Conservation (phyloP, 2,329 filamentous ascomycete genomes). For the Hawksworthiomyces lignivorus region DNA sequence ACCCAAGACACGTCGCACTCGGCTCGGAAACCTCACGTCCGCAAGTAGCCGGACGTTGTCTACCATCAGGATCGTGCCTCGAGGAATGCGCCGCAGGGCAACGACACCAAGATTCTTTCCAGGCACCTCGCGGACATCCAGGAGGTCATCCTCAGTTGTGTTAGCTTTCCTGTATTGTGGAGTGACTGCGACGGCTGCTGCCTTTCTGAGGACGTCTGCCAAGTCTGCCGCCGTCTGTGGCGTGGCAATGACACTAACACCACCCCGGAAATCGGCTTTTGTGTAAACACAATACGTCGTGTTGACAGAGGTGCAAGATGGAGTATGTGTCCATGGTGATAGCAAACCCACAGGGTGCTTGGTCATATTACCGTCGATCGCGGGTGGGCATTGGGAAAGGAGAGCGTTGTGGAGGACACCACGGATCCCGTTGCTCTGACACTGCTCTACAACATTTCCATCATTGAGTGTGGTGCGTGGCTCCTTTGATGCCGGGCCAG, state of each 20-base stretch:
- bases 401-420: background rate
- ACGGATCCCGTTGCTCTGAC: background rate
- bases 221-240: constrained; percentile 21
- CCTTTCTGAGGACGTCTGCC: background rate
- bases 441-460: background rate
- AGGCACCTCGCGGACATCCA: background rate
- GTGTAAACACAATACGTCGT: constrained; percentile 19
- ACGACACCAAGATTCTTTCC: constrained; percentile 2
- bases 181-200: background rate
- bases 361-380: background rate
- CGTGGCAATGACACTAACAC: constrained; percentile 17
- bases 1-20: background rate
- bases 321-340: constrained; percentile 19
- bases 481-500: too few relatives aligned
- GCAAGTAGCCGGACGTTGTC: background rate
- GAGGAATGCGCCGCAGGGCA: background rate
- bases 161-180: background rate
- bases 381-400: background rate
- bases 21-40: background rate
- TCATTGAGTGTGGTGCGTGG: too few relatives aligned
- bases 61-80: background rate
- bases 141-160: background rate
- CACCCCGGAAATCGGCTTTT: constrained; percentile 12
- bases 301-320: constrained; percentile 14
- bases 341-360: background rate